Base-by-base conservation (phyloP, 2,329 filamentous ascomycete species). In the Fusarium robinianum region DNA sequence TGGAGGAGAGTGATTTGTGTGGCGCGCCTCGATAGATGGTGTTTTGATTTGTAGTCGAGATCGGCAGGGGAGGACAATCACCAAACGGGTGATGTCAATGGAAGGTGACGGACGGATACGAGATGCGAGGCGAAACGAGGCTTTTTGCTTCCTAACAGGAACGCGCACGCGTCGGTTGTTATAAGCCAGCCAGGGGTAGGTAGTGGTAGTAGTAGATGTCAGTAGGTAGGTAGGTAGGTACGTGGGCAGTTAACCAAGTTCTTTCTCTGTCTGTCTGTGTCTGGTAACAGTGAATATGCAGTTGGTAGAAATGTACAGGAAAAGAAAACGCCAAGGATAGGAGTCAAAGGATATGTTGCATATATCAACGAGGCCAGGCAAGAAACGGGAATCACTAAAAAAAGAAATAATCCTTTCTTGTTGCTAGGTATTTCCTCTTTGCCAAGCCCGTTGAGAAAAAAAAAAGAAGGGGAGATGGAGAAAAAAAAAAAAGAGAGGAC, bases 261-360 rank as follows among this genome's bases (percentile, higher is more conserved):
- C n/a, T n/a, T n/a, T n/a, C n/a, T n/a, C n/a, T n/a, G n/a, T n/a
- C n/a, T n/a, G n/a, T n/a, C n/a, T n/a, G n/a, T n/a, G n/a, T n/a
- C n/a, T n/a, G n/a, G n/a, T n/a, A n/a, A n/a, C n/a, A n/a, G n/a
- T n/a, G n/a, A n/a, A n/a, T n/a, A n/a, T n/a, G n/a, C n/a, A n/a
- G n/a, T n/a, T n/a, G n/a, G n/a, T n/a, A 17, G 17, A 40, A 26
- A 35, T 21, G 18, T 26, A 36, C 12, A 26, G 17, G 23, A 30
- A 45, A 25, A 29, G 33, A 42, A 53, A 46, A 55, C 19, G 51
- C 51, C 51, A 53, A 52, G 49, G 24, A 44, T 18, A 23, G 39
- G 37, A 31, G 21, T 31, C 36, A 26, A 27, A n/a, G 43, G 47
- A 15, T 21, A 34, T 19, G 29, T 49, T 26, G 15, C 26, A 41